Percentiles rank a stretch among this genome's conserved stretches.
Conservation (phyloP, 2,329 filamentous ascomycete genomes). For the Exophiala bonariae region DNA sequence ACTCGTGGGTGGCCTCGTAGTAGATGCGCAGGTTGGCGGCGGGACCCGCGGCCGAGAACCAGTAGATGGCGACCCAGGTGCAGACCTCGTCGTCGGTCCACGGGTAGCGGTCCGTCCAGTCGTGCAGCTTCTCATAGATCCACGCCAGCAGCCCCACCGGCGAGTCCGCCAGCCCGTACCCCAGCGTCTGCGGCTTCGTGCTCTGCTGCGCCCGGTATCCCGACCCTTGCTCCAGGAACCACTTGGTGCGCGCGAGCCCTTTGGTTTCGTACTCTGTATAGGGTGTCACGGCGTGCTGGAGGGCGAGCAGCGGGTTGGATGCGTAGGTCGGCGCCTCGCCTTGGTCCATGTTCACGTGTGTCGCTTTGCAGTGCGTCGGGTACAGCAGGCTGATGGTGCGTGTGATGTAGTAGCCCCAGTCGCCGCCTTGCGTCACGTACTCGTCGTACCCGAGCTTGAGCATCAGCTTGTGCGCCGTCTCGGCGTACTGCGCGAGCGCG, state of each 20-base stretch:
- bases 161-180: slow-evolving; percentile 67
- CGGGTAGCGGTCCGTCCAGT: slow-evolving; percentile 71
- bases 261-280: slow-evolving; percentile 54
- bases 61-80: slow-evolving; percentile 74
- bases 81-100: slow-evolving; percentile 77
- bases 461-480: slow-evolving; percentile 69
- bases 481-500: slow-evolving; percentile 61
- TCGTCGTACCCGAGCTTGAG: slow-evolving; percentile 62
- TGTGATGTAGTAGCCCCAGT: slow-evolving; percentile 68
- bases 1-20: slow-evolving; percentile 60
- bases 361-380: slow-evolving; percentile 57
- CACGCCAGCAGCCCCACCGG: slow-evolving; percentile 72
- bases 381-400: slow-evolving; percentile 62
- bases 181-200: slow-evolving; percentile 72
- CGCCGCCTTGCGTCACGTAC: slow-evolving; percentile 65
- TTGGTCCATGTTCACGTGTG: slow-evolving; percentile 62
- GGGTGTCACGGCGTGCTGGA: slow-evolving; percentile 56
- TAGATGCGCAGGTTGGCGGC: slow-evolving; percentile 70
- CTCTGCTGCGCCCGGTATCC: slow-evolving; percentile 62
- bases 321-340: slow-evolving; percentile 51
- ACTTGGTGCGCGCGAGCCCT: slow-evolving; percentile 54
- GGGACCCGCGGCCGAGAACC: slow-evolving; percentile 68
- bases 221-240: slow-evolving; percentile 54
- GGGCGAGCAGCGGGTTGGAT: slow-evolving; percentile 57
- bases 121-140: slow-evolving; percentile 78